Base-by-base conservation (phyloP, 805 yeast species). In the Sugiyamaella americana region DNA sequence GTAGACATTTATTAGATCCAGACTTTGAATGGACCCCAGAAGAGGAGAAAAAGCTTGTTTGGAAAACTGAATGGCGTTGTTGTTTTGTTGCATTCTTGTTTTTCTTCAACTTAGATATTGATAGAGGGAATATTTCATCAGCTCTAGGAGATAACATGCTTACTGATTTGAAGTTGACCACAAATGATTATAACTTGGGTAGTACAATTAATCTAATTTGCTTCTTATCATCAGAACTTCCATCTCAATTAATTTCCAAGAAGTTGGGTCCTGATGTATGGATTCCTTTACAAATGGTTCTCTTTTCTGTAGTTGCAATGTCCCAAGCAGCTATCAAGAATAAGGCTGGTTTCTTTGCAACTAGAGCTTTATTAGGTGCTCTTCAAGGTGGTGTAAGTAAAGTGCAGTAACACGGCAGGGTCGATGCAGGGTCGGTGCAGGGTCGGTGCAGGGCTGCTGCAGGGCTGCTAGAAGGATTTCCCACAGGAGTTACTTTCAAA, bases 181-280 rank as follows among this genome's bases (percentile, higher is more conserved):
- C 82, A 16, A 65, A 75, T 54, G 76, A 80, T 49, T 79, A 72
- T 59, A 82, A 82, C 58, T 57, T 68, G 30, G 87, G 84, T 19
- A 73, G 68, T 52, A 79, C 84, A 1, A 66, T 82, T 29, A 75
- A 74, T 54, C 66, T 72, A 46, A 68, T 76, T 2, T 69, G 76
- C 35, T 82, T 82, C 57, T 62, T 82, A 42, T 57, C 66, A 13
- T 75, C 82, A 13, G 87, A 82, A 58, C 63, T 82, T 8, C 87
- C 87, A 0, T 80, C 86, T 2, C 85, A 81, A 58, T 65, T 81
- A 54, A 65, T 82, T 40, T 75, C 83, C 10, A 80, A 81, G 57
- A 71, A 69, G 40, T 46, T 82, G 20, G 88, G 87, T 6, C 76
- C 84, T 3, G 85, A 80, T 54, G 54, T 71, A 36, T 80, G 82